These are phyloP conservation scores for Aureobasidium sp. DNA, from an alignment of 2,329 filamentous ascomycete genomes.

Conservation along the genomic window DNA sequence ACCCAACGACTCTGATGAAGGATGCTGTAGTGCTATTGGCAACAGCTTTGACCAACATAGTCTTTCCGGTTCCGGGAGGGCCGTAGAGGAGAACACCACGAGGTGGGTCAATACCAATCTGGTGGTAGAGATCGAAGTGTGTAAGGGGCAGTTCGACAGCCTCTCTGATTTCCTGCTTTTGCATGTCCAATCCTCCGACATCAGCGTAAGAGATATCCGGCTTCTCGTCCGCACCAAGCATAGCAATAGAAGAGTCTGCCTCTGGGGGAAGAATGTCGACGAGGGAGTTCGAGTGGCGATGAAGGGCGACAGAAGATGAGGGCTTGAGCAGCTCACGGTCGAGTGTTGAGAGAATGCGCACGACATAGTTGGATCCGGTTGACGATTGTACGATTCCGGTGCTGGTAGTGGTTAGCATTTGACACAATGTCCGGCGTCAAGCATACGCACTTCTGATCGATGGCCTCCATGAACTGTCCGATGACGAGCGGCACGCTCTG, in stretches of 20 bases:
- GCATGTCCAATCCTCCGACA: conserved; percentile 97
- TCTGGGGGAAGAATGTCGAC: conserved; percentile 98
- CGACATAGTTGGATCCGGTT: conserved; percentile 97
- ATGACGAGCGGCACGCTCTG: conserved; percentile 97
- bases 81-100: conserved; percentile 94
- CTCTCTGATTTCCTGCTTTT: conserved; percentile 98
- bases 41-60: conserved; percentile 95
- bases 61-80: conserved; percentile 92
- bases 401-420: conserved; percentile 40
- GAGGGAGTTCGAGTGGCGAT: conserved; percentile 95
- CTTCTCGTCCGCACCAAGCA: conserved; percentile 95
- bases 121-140: conserved; percentile 97
- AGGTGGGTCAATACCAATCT: conserved; percentile 97
- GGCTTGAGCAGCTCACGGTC: conserved; percentile 98
- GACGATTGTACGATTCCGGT: conserved; percentile 98
- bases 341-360: conserved; percentile 94
- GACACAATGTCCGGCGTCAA: conserved; percentile 14
- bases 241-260: conserved; percentile 96
- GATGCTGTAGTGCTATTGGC: conserved; percentile 97
- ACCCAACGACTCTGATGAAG: conserved; percentile 96
- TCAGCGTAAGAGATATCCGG: conserved; percentile 97
- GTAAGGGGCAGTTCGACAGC: conserved; percentile 94
- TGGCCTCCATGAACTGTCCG: conserved; percentile 99
- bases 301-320: conserved; percentile 92
- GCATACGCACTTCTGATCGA: conserved; percentile 80